Conservation (phyloP, 345 rosid genomes). For the Populus simonii region DNA sequence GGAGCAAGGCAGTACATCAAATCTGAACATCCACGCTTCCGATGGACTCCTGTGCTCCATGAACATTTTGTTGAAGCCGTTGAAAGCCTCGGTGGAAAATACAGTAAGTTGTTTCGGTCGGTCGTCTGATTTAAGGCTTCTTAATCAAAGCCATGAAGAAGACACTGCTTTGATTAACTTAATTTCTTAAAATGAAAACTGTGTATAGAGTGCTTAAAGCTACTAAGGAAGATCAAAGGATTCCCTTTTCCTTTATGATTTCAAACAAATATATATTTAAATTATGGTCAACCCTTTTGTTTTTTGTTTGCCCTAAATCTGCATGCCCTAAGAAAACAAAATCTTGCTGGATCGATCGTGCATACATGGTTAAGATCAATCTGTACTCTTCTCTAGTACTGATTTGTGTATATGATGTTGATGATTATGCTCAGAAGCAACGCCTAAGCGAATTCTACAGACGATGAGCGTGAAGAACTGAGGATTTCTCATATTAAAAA, state of each 20-base stretch:
- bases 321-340: background rate
- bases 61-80: slow-evolving; percentile 33
- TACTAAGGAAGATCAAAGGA: background rate
- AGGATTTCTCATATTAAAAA: slow-evolving; percentile 48
- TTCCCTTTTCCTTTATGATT: background rate
- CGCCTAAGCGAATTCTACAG: slow-evolving; percentile 49
- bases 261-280: background rate
- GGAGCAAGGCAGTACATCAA: slow-evolving; percentile 41
- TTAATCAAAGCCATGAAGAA: background rate
- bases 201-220: too few relatives aligned
- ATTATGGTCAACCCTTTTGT: background rate
- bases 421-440: slow-evolving; percentile 34
- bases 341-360: background rate
- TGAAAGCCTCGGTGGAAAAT: slow-evolving; percentile 44
- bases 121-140: background rate
- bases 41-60: slow-evolving; percentile 52
- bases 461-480: slow-evolving; percentile 41
- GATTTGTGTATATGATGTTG: background rate
- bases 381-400: background rate
- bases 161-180: background rate
- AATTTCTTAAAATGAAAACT: background rate
- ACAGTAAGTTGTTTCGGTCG: slow-evolving; percentile 27
- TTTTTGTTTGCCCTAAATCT: background rate
- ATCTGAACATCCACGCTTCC: slow-evolving; percentile 41
- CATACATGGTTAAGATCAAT: background rate